Evolutionary conservation across 1,284 basidiomycete species (phyloP).

Genomic region (Ceratobasidium sp.): DNA sequence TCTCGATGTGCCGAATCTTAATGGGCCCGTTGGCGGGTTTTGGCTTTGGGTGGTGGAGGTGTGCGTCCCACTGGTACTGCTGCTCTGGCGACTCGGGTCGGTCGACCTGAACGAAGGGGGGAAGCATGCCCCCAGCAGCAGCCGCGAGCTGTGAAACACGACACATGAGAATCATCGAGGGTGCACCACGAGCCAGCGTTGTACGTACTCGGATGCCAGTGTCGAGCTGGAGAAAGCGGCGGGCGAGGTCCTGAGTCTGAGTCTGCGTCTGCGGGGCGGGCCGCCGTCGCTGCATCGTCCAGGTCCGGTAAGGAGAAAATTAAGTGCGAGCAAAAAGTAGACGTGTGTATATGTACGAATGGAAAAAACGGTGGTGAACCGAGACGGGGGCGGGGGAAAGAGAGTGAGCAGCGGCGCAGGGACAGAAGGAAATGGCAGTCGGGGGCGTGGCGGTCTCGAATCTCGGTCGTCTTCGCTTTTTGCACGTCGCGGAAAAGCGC

Average conservation of each 20-base stretch:
- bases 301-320: not conserved
- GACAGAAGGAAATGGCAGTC: not conserved
- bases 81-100: constrained; percentile 24
- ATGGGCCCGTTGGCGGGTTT: constrained; percentile 13
- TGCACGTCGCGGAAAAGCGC: not conserved
- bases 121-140: constrained; percentile 10
- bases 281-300: constrained; percentile 2
- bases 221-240: constrained; percentile 21
- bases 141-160: constrained; percentile 1
- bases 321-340: not conserved
- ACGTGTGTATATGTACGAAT: not conserved
- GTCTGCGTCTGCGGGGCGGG: not conserved
- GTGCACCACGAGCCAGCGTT: too few species aligned
- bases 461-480: not conserved
- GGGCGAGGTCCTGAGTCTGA: constrained; percentile 2
- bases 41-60: constrained; percentile 22
- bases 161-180: not conserved
- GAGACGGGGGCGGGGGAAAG: not conserved
- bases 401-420: not conserved
- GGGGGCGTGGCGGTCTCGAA: not conserved
- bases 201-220: constrained; percentile 20
- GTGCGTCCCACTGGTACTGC: not conserved
- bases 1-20: constrained; percentile 24
- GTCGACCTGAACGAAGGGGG: not conserved
- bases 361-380: constrained; percentile 6